A percentile compares a stretch with the other conserved stretches of the same genome.
Evolutionary conservation across 176 grass and related monocot genomes (phyloP).

Genomic region (Aegilops umbellulata): DNA sequence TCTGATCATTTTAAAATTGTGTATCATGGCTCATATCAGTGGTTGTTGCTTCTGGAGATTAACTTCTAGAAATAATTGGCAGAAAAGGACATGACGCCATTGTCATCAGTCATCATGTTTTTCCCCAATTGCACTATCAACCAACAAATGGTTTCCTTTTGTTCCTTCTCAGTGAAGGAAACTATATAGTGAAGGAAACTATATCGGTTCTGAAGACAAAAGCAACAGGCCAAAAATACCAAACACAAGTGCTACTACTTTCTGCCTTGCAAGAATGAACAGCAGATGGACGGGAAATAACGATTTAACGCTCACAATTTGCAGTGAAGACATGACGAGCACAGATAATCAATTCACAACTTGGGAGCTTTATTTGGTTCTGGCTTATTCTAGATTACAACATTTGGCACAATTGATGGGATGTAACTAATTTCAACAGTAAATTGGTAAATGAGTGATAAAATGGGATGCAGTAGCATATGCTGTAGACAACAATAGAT

Average conservation of each 20-base stretch:
- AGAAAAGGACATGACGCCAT: not conserved
- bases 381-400: constrained; percentile 10
- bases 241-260: not conserved
- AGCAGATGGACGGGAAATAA: not conserved
- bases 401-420: constrained; percentile 18
- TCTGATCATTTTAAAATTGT: too few relatives aligned
- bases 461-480: not conserved
- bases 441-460: not conserved
- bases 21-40: not conserved
- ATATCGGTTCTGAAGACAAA: not conserved
- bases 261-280: not conserved
- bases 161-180: not conserved
- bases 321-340: not conserved
- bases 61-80: not conserved
- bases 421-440: not conserved
- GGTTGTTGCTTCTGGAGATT: not conserved
- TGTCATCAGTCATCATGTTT: not conserved
- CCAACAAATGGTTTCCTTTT: not conserved
- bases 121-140: too few relatives aligned
- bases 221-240: not conserved
- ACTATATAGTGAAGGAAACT: not conserved
- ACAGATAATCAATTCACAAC: not conserved
- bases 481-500: not conserved
- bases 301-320: not conserved
- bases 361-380: constrained; percentile 9